These are phyloP conservation scores for Skeletonema potamos DNA, from an alignment of 108 stramenopile genomes.

Conservation along the genomic window DNA sequence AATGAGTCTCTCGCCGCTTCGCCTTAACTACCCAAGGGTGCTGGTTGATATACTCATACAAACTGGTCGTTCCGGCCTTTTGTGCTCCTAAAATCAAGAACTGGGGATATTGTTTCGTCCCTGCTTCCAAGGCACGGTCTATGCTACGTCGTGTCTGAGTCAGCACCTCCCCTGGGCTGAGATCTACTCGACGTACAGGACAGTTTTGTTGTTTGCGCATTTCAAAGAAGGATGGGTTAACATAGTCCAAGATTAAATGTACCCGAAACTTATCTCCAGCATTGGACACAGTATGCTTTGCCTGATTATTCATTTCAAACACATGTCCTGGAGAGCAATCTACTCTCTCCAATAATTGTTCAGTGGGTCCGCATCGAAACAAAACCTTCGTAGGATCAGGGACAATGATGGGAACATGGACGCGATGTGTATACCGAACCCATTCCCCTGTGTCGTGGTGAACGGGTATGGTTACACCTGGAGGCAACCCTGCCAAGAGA, in stretches of 20 bases:
- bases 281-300: slow-evolving; percentile 94
- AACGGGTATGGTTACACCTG: slow-evolving; percentile 92
- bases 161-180: slow-evolving; percentile 79
- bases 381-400: slow-evolving; percentile 69
- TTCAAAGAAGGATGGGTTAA: slow-evolving; percentile 53
- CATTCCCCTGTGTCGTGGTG: slow-evolving; percentile 99
- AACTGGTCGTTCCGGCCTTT: slow-evolving; percentile 94
- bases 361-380: slow-evolving; percentile 86
- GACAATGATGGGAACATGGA: slow-evolving; percentile 91
- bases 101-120: slow-evolving; percentile 63
- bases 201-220: slow-evolving; percentile 17
- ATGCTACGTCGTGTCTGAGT: slow-evolving; percentile 93
- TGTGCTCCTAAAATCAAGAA: slow-evolving; percentile 91
- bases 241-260: slow-evolving; percentile 96
- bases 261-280: slow-evolving; percentile 67
- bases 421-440: slow-evolving; percentile 92
- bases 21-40: slow-evolving; percentile 87
- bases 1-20: slow-evolving; percentile 94
- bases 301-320: slow-evolving; percentile 99
- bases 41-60: slow-evolving; percentile 93
- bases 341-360: slow-evolving; percentile 69
- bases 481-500: slow-evolving; percentile 92
- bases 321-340: slow-evolving; percentile 85
- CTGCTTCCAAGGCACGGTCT: slow-evolving; percentile 67
- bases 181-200: slow-evolving; percentile 38